These are phyloP conservation scores for Russula foetens DNA, from an alignment of 768 basidiomycete species.

Conservation along the genomic window DNA sequence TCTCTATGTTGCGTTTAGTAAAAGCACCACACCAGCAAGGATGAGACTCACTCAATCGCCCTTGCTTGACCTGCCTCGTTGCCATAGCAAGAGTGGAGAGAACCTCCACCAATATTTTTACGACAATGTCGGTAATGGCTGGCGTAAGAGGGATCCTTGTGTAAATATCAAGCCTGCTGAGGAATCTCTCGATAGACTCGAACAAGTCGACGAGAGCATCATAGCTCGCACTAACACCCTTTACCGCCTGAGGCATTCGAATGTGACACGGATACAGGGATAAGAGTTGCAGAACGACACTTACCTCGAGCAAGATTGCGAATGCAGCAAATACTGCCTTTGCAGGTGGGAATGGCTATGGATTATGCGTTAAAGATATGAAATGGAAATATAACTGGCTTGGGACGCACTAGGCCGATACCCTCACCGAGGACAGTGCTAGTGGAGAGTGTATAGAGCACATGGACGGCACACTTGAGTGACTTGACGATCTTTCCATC, in stretches of 20 bases:
- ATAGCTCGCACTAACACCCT: not conserved
- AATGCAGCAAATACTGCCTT: not conserved
- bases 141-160: not conserved
- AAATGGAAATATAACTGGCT: not conserved
- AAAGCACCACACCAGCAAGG: not conserved
- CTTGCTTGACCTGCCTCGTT: not conserved
- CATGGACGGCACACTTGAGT: not conserved
- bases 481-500: not conserved
- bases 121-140: not conserved
- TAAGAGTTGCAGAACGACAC: not conserved
- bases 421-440: not conserved
- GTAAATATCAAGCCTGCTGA: not conserved
- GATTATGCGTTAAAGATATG: not conserved
- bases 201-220: not conserved
- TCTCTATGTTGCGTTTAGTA: not conserved
- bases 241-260: not conserved
- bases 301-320: not conserved
- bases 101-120: not conserved
- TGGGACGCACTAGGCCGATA: not conserved
- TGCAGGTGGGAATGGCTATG: not conserved
- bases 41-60: not conserved
- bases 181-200: not conserved
- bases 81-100: not conserved
- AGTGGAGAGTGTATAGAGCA: not conserved
- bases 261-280: not conserved